Base-by-base conservation (phyloP, 2,329 filamentous ascomycete species). In the Colletotrichum ledebouriae region DNA sequence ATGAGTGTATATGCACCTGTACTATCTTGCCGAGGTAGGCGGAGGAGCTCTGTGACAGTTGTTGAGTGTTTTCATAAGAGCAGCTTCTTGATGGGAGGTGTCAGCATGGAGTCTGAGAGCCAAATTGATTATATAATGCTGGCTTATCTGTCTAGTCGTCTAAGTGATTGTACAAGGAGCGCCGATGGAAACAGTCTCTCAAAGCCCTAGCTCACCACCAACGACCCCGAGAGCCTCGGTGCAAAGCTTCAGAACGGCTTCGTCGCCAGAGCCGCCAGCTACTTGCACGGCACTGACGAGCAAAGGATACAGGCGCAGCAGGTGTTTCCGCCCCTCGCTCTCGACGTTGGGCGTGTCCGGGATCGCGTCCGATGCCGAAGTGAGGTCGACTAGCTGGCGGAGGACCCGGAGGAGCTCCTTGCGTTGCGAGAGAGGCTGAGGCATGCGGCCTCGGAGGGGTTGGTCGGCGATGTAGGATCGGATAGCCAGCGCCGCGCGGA, bases 381-480 rank as follows among this genome's bases (percentile, higher is more conserved):
- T 83, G 67, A 98, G 81, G 17, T 84, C 83, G 1, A 92, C 87
- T 39, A 97, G 82, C 52, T 87, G 83, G 56, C 82, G 80, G 17
- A 98, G 82, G 25, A 94, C 85, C 74, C 92, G 91, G 4, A 92
- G 76, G 11, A 99, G 81, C 76, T 97, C 96, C 70, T 87, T 90
- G 49, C 93, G 87, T 75, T 97, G 93, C 9, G 89, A 90, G 5
- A 93, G 83, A 0, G 95, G 95, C 76, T 96, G 93, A 4, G 96
- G 96, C 89, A 97, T 96, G 57, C 90, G 87, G 0, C 96, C 94
- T 13, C 96, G 87, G 20, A 99, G 83, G 1, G 95, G 94, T 76
- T 98, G 95, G 77, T 99, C 96, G 4, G 94, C 92, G 52, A 97
- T 90, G 76, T 97, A 98, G 1, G 90, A 85, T 63, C 93, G 90